phyloP scores from a whole-genome alignment of 192 early-diverging fungal species.

The Phlyctochytrium arcticum region DNA sequence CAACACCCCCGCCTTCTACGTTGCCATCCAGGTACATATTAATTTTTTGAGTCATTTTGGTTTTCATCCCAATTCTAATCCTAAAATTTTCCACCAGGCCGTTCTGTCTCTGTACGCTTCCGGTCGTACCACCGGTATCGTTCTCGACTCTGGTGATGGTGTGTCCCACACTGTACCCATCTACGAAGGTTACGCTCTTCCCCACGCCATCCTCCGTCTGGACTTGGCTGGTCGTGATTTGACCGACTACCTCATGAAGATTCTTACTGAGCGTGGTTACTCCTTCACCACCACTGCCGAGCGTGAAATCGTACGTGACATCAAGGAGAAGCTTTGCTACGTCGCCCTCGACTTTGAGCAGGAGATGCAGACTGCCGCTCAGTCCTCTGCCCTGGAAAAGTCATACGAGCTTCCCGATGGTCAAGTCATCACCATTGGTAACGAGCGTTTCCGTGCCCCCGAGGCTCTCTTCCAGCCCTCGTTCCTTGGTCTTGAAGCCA shows the following conservation, averaged over 20 bases:
- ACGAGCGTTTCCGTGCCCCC: slow-evolving; percentile 96
- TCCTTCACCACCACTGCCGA: slow-evolving; percentile 93
- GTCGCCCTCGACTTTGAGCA: slow-evolving; percentile 97
- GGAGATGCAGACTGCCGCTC: slow-evolving; percentile 93
- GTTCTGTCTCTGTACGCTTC: slow-evolving; percentile 95
- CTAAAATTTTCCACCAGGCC: slow-evolving; percentile 34
- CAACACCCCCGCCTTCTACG: slow-evolving; percentile 95
- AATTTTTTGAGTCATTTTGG: neutral
- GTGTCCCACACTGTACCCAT: slow-evolving; percentile 97
- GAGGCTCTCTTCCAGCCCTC: slow-evolving; percentile 98
- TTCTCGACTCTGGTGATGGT: slow-evolving; percentile 98
- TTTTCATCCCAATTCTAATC: neutral
- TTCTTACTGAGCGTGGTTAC: slow-evolving; percentile 96
- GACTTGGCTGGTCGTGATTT: slow-evolving; percentile 97
- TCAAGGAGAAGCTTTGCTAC: slow-evolving; percentile 99
- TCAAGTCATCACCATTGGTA: slow-evolving; percentile 96
- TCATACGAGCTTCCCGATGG: slow-evolving; percentile 98
- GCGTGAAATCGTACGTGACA: slow-evolving; percentile 97
- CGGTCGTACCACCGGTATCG: slow-evolving; percentile 97
- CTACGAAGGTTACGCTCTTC: slow-evolving; percentile 94
- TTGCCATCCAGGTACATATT: slow-evolving; percentile 71
- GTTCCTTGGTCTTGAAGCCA: slow-evolving; percentile 83
- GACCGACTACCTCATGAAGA: slow-evolving; percentile 89
- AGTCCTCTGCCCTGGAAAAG: slow-evolving; percentile 92
- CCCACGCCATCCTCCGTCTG: slow-evolving; percentile 94